Evolutionary conservation across 495 filamentous ascomycete genomes (phyloP).

Genomic region (Sporormia fimetaria): DNA sequence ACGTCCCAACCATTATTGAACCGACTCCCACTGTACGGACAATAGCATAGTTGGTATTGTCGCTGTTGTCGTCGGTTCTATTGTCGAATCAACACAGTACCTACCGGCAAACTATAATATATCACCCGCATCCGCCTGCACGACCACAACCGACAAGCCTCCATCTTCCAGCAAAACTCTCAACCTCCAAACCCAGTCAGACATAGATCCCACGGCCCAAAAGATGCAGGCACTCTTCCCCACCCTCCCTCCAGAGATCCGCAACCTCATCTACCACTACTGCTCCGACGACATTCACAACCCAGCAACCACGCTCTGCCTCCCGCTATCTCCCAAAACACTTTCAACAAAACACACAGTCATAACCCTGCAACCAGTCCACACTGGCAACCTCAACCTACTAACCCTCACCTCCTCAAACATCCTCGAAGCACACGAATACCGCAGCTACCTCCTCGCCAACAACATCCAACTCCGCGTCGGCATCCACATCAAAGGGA

Average conservation of each 20-base stretch:
- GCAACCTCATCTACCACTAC: conserved; percentile 9
- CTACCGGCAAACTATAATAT: too few relatives aligned
- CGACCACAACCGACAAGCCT: too few relatives aligned
- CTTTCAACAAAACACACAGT: conserved; percentile 3
- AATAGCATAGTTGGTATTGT: too few relatives aligned
- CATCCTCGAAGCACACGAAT: conserved; percentile 5
- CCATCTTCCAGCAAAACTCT: not conserved
- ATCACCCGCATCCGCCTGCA: too few relatives aligned
- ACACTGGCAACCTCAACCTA: conserved; percentile 1
- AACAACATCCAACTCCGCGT: conserved; percentile 5
- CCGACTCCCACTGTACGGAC: too few relatives aligned
- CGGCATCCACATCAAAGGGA: conserved; percentile 1
- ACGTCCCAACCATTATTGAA: too few relatives aligned
- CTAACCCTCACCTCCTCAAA: not conserved
- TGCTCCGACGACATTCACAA: not conserved
- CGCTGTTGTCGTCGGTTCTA: too few relatives aligned
- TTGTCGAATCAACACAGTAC: too few relatives aligned
- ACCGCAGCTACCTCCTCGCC: not conserved
- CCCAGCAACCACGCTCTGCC: not conserved
- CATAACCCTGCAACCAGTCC: not conserved
- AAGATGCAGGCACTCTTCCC: conserved; percentile 6
- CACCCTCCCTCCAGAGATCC: conserved; percentile 8
- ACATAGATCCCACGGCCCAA: too few relatives aligned
- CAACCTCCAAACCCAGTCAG: conserved; percentile 1
- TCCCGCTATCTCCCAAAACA: conserved; percentile 2